These are phyloP conservation scores for Carallia brachiata DNA, from an alignment of 345 rosid species.

Conservation along the genomic window DNA sequence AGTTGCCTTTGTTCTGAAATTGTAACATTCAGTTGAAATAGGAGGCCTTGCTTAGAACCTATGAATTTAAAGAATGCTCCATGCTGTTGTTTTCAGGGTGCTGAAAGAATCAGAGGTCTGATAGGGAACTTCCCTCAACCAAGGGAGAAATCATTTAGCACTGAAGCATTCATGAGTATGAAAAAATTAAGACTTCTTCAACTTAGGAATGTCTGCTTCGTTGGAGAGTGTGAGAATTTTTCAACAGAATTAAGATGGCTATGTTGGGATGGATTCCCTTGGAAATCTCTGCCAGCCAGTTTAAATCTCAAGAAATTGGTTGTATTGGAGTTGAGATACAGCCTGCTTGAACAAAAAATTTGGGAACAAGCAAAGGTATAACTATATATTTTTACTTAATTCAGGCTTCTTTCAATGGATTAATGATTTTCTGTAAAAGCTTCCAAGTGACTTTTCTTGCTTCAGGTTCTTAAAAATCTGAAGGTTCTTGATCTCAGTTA, in stretches of 20 bases:
- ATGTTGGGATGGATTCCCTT: slow-evolving; percentile 14
- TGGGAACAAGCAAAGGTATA: not conserved
- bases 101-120: not conserved
- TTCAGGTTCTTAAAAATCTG: slow-evolving; percentile 19
- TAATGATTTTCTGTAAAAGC: too few species aligned
- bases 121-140: not conserved
- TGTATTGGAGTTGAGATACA: not conserved
- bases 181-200: not conserved
- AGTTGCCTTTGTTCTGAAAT: not conserved
- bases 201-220: not conserved
- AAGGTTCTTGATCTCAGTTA: slow-evolving; percentile 19
- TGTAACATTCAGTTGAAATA: not conserved
- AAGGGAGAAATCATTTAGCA: not conserved
- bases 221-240: not conserved
- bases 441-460: not conserved
- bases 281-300: not conserved
- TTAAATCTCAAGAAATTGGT: not conserved
- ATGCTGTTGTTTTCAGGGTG: not conserved
- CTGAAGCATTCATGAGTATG: slow-evolving; percentile 7
- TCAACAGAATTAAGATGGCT: not conserved
- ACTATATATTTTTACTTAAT: too few species aligned
- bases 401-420: too few species aligned
- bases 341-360: not conserved
- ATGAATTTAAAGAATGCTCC: too few species aligned
- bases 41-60: not conserved